Percentiles rank a stretch among this genome's conserved stretches.
These are phyloP conservation scores for Novakomyces olei DNA, from an alignment of 805 yeast species.

Conservation along the genomic window DNA sequence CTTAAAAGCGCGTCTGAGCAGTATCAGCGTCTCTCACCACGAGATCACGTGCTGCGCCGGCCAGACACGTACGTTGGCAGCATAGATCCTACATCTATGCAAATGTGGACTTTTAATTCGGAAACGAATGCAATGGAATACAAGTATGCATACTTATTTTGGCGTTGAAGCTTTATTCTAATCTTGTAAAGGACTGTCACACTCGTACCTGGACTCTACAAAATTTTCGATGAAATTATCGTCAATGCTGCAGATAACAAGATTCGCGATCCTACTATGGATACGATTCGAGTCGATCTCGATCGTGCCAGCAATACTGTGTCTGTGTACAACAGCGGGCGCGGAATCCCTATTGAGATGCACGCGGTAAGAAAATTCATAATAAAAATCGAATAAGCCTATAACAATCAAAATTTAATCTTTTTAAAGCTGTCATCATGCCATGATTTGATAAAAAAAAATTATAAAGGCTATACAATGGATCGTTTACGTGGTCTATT, in stretches of 20 bases:
- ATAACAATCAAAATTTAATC: no score
- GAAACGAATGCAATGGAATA: constrained; percentile 34
- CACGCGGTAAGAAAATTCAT: no score
- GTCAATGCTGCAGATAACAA: constrained; percentile 98
- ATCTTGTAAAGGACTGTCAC: constrained; percentile 34
- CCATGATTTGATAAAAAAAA: no score
- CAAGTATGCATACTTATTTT: constrained; percentile 11
- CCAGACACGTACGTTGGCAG: constrained; percentile 98
- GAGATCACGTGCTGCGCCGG: constrained; percentile 87
- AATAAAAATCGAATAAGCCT: no score
- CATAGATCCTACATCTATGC: constrained; percentile 54
- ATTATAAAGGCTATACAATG: no score
- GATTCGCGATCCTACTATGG: constrained; percentile 83
- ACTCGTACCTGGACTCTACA: constrained; percentile 88
- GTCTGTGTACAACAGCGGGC: constrained; percentile 75
- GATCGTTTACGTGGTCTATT: neutral
- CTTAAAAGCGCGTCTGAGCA: constrained; percentile 41
- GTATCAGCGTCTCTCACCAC: constrained; percentile 70
- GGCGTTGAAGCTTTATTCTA: no score
- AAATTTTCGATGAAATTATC: constrained; percentile 87
- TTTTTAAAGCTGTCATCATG: no score
- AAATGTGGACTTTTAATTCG: constrained; percentile 70
- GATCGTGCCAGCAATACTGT: constrained; percentile 53
- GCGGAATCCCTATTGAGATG: constrained; percentile 85
- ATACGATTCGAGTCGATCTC: constrained; percentile 58